Conservation (phyloP, 2,329 filamentous ascomycete genomes). For the Fusarium sp. region DNA sequence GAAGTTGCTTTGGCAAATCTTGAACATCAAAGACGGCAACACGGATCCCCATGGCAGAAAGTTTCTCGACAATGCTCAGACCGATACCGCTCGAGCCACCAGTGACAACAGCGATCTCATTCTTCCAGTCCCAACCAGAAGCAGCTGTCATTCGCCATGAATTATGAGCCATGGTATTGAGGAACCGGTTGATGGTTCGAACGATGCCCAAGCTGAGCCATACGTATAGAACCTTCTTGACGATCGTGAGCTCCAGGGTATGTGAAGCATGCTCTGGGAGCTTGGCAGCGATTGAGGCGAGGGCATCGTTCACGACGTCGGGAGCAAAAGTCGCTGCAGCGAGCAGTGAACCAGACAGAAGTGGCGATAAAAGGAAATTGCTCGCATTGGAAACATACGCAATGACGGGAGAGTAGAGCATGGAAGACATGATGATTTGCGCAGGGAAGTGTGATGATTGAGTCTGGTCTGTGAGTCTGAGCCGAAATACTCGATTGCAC, state of each 20-base stretch:
- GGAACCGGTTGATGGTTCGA: conserved; percentile 31
- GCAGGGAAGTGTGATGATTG: not conserved
- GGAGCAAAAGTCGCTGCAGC: conserved; percentile 24
- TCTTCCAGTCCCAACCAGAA: conserved; percentile 47
- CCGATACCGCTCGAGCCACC: conserved; percentile 56
- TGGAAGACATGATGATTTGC: conserved; percentile 25
- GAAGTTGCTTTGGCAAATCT: conserved; percentile 38
- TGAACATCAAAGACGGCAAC: conserved; percentile 74
- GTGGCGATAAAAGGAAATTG: conserved; percentile 24
- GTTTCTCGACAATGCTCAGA: conserved; percentile 44
- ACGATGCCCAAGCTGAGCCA: conserved; percentile 39
- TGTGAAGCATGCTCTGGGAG: conserved; percentile 7
- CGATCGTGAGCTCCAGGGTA: conserved; percentile 3
- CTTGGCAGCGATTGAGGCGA: not conserved
- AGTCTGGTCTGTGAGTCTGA: not conserved
- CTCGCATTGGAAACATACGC: not conserved
- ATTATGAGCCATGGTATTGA: conserved; percentile 43
- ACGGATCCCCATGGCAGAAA: conserved; percentile 57
- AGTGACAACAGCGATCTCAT: conserved; percentile 54
- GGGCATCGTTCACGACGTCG: conserved; percentile 8
- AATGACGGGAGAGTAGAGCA: conserved; percentile 34
- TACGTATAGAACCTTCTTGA: conserved; percentile 20
- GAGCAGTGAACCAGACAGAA: conserved; percentile 29
- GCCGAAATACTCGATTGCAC: not conserved
- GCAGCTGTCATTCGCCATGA: conserved; percentile 38